These are phyloP conservation scores for Pythium aquatile DNA, from an alignment of 352 stramenopile species.

Conservation along the genomic window DNA sequence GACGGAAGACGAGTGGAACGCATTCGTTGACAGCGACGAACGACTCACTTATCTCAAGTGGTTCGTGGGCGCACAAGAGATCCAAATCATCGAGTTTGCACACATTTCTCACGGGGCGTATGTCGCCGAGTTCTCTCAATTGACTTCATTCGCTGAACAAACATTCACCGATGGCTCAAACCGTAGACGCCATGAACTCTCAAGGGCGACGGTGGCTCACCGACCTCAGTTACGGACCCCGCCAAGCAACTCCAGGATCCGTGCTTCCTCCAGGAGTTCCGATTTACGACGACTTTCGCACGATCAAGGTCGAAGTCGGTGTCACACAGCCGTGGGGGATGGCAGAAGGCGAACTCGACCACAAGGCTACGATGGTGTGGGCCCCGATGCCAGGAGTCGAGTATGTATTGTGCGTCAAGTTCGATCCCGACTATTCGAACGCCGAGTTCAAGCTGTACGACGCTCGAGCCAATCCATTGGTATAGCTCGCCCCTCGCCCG, in stretches of 20 bases:
- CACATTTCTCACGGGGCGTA: conserved; percentile 26
- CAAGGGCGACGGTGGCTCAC: conserved; percentile 29
- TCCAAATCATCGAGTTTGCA: conserved; percentile 42
- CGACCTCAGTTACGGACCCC: conserved; percentile 36
- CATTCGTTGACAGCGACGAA: conserved; percentile 32
- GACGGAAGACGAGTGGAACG: conserved; percentile 45
- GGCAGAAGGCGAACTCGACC: conserved; percentile 37
- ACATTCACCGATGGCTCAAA: conserved; percentile 21
- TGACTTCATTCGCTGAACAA: conserved; percentile 11
- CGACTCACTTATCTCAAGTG: conserved; percentile 34
- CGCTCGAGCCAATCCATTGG: conserved; percentile 30
- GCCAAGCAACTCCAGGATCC: conserved; percentile 26
- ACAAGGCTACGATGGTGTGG: conserved; percentile 37
- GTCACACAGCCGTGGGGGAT: conserved; percentile 38
- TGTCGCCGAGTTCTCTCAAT: conserved; percentile 11
- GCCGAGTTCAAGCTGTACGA: conserved; percentile 45
- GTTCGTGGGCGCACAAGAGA: conserved; percentile 35
- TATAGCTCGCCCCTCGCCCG: conserved; percentile 31
- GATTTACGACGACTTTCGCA: conserved; percentile 36
- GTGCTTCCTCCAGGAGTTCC: conserved; percentile 37
- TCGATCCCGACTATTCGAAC: conserved; percentile 35
- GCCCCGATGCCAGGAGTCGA: conserved; percentile 38
- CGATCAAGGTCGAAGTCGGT: conserved; percentile 39
- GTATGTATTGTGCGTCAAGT: conserved; percentile 42
- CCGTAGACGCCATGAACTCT: conserved; percentile 29